Conservation (phyloP, 129 eudicot species). For the Pseudognaphalium luteoalbum region DNA sequence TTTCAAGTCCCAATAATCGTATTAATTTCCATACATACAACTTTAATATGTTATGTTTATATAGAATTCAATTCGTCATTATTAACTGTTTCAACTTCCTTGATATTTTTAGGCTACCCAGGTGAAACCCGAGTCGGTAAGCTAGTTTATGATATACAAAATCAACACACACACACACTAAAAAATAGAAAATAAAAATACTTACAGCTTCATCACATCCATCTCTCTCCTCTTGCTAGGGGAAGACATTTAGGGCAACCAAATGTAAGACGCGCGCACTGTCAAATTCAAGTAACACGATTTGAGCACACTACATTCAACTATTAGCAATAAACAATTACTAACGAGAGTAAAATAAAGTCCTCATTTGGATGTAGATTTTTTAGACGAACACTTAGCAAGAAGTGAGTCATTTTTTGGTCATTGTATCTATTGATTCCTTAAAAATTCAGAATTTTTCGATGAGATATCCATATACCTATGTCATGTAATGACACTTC, state of each 20-base stretch:
- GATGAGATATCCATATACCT: not conserved
- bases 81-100: too few relatives aligned
- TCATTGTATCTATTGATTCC: not conserved
- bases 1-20: too few relatives aligned
- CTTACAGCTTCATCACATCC: slow-evolving; percentile 71
- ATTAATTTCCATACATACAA: too few relatives aligned
- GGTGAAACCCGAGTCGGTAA: not conserved
- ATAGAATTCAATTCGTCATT: too few relatives aligned
- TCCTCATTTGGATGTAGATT: not conserved
- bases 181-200: not conserved
- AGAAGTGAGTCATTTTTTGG: not conserved
- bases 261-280: slow-evolving; percentile 3
- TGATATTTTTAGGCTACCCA: too few relatives aligned
- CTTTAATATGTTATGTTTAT: too few relatives aligned
- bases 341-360: not conserved
- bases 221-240: slow-evolving; percentile 63
- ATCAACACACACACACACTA: not conserved
- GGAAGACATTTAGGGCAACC: slow-evolving; percentile 48
- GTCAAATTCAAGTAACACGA: slow-evolving; percentile 7
- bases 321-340: not conserved
- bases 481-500: not conserved
- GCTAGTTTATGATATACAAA: not conserved
- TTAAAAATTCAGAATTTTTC: slow-evolving; percentile 1
- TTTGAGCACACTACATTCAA: slow-evolving; percentile 12
- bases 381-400: not conserved